Conservation (phyloP, 2,329 filamentous ascomycete genomes). For the Lasiodiplodia citricola region DNA sequence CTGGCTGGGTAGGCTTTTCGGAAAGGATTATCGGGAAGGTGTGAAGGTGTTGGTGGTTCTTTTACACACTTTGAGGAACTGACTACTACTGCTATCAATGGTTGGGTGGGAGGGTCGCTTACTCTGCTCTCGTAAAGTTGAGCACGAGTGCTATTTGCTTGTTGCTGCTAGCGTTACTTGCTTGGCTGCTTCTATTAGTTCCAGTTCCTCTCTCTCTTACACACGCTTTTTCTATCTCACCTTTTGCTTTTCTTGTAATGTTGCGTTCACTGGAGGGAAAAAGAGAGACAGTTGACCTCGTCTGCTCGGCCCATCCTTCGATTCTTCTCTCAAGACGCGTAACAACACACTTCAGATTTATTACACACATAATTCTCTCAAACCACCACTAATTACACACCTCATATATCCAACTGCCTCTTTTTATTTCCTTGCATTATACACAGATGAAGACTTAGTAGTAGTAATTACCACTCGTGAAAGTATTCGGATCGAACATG, state of each 20-base stretch:
- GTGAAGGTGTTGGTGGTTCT: constrained; percentile 23
- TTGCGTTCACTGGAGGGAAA: constrained; percentile 12
- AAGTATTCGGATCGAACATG: neutral
- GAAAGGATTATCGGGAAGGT: constrained; percentile 5
- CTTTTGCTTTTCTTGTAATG: constrained; percentile 49
- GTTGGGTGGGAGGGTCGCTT: constrained; percentile 23
- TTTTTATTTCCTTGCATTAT: neutral
- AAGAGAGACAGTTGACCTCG: constrained; percentile 15
- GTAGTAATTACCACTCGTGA: neutral
- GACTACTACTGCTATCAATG: constrained; percentile 10
- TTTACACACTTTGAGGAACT: constrained; percentile 17
- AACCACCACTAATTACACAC: constrained; percentile 5
- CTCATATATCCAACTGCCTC: neutral
- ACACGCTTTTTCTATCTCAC: constrained; percentile 32
- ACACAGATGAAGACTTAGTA: neutral
- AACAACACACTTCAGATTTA: constrained; percentile 14
- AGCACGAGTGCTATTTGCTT: constrained; percentile 16
- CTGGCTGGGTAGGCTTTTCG: constrained; percentile 15
- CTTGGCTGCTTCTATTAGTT: constrained; percentile 9
- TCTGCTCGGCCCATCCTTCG: constrained; percentile 14
- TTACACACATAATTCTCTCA: neutral
- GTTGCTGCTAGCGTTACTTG: constrained; percentile 21
- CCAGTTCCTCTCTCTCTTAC: constrained; percentile 1
- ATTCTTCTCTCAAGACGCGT: constrained; percentile 7
- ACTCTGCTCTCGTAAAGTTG: constrained; percentile 15